Conservation (phyloP, 441 rosid genomes). For the Raphanus hybrid region DNA sequence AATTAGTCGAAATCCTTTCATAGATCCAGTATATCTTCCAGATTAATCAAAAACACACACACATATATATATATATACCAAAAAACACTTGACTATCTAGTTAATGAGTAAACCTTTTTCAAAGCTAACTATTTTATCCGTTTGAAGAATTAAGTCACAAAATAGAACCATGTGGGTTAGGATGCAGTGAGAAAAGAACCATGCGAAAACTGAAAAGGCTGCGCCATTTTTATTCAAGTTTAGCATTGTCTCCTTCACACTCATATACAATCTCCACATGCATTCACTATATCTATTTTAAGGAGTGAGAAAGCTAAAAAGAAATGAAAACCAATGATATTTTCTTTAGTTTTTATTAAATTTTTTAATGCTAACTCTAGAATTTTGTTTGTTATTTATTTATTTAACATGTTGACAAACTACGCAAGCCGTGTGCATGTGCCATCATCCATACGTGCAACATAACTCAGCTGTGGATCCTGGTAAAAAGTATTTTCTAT, state of each 20-base stretch:
- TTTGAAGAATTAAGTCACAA: background rate
- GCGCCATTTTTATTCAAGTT: constrained; percentile 39
- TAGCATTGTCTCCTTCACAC: constrained; percentile 41
- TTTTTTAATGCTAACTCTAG: background rate
- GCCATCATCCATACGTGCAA: constrained; percentile 31
- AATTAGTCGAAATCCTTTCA: too few relatives aligned
- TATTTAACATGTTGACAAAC: constrained; percentile 28
- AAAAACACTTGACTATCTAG: background rate
- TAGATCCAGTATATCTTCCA: too few relatives aligned
- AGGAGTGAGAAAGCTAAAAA: constrained; percentile 20
- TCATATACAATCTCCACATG: constrained; percentile 21
- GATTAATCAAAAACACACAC: too few relatives aligned
- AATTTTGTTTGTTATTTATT: background rate
- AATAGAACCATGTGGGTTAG: constrained; percentile 13
- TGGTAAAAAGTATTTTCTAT: background rate
- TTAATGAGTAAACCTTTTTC: background rate
- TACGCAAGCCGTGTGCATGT: constrained; percentile 28
- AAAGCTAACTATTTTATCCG: background rate
- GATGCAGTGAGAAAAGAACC: constrained; percentile 35
- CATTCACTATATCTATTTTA: constrained; percentile 25
- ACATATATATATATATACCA: background rate
- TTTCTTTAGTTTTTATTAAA: background rate
- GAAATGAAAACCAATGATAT: background rate
- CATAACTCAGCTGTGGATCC: constrained; percentile 15
- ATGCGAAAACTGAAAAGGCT: constrained; percentile 27